Evolutionary conservation across 2,329 filamentous ascomycete species (phyloP), one percentile per base, ranked within the genome.

Genomic region (Hypoxylon sp.): DNA sequence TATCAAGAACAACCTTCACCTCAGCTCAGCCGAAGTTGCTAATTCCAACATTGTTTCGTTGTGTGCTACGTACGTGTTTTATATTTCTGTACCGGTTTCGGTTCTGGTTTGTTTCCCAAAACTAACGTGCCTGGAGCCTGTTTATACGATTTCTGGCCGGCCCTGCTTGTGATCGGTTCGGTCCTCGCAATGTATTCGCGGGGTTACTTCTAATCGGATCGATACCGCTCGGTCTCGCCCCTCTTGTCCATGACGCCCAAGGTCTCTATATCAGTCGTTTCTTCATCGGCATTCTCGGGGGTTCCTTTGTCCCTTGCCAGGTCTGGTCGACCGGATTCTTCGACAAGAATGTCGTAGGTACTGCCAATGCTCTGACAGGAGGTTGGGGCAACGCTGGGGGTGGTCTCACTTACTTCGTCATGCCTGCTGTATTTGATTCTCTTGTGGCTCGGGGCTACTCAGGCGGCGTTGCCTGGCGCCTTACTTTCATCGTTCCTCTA

Each of bases 261-360:
- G 90, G 91, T 7, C 85, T 95, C n/a, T 90, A 93, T 71, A 80
- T 87, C 19, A 85, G 91, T 50, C 88, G 92, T 46, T 95, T 95
- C 82, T 94, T 94, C 79, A 88, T 94, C 68, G 91, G 91, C 65
- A 90, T 95, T 45, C 86, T 95, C 0, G 92, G 92, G 41, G 91
- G 90, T 1, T 87, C 88, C 1, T 95, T 95, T 73, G 92, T 95
- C 0, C 92, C 92, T 11, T 97, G 93, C 77, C 93, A 96, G 76
- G 94, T 97, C 5, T 97, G 94, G 93, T 92, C 91, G 8, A 97
- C 93, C 0, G 93, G 90, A 0, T 97, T 97, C 83, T 97, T 93
- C 77, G 94, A 97, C 81, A 96, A 94, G 82, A 96, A 94, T 73
- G 85, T 97, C 25, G 91, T 97, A 16, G 94, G 94, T 50, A 94